Base-by-base conservation (phyloP, 2,329 filamentous ascomycete species). In the Aspergillus sp. region DNA sequence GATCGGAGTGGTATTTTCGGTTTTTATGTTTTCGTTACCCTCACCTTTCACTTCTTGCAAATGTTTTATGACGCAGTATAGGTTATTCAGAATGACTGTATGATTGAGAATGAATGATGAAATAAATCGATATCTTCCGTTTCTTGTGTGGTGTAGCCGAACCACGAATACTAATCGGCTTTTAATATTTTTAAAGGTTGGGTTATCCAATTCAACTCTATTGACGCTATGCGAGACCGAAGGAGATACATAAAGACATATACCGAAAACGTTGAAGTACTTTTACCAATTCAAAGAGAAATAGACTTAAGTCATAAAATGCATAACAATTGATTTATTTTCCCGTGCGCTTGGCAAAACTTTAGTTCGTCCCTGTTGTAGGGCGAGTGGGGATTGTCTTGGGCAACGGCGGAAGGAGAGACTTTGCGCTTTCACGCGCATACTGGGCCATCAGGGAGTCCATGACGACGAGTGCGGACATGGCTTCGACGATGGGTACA, bases 381-480 rank as follows among this genome's bases (percentile, higher is more conserved):
- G 73, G 73, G 57, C 67, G 69, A 17, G 73, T 75, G 21, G 72
- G 74, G 8, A 76, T 50, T 7, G 69, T 73, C 41, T 66, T 70
- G 9, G 73, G 64, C 57, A 77, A 67, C 9, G 75, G 74, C 4
- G 80, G 80, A 21, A 82, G 72, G 55, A 77, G 62, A 59, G 71
- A 75, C 62, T 78, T 76, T n/a, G 80, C 75, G 43, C 73, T 75
- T 65, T 82, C 79, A 55, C 85, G 77, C 7, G 83, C 85, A 73
- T 91, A 87, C 80, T 97, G 93, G 48, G 90, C 88, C 81, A 96
- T 82, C 61, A 96, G 79, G 3, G 91, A 89, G 76, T 98, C 93
- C 76, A 96, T 92, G 56, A 97, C 80, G 4, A 91, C 90, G 59
- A 98, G 77, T 1, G 92, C 86, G 2, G 93, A 89, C 93, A 98